These are phyloP conservation scores for Helicostylum pulchrum DNA, from an alignment of 192 early-diverging fungal species.

Conservation along the genomic window DNA sequence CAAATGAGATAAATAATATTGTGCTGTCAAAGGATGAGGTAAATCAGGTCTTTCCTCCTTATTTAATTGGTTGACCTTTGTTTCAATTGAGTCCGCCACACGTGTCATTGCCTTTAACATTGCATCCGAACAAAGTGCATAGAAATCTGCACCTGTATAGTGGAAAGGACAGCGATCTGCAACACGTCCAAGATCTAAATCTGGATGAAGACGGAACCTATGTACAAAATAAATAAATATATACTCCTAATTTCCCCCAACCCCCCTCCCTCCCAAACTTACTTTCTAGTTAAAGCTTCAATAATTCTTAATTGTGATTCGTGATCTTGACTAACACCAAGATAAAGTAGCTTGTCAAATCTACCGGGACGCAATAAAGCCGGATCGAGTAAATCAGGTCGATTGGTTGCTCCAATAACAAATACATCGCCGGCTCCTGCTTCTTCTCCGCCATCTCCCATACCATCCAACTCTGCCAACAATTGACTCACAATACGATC, in stretches of 20 bases:
- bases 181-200: conserved; percentile 68
- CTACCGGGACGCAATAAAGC: conserved; percentile 92
- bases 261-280: conserved; percentile 16
- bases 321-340: conserved; percentile 91
- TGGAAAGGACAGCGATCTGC: conserved; percentile 87
- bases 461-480: conserved; percentile 94
- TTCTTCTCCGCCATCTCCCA: conserved; percentile 54
- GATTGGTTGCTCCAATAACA: conserved; percentile 98
- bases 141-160: conserved; percentile 98
- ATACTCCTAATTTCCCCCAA: no score
- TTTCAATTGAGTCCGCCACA: conserved; percentile 70
- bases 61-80: conserved; percentile 46
- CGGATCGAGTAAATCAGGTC: conserved; percentile 94
- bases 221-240: neutral
- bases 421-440: conserved; percentile 74
- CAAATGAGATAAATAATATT: conserved; percentile 88
- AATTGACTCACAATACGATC: conserved; percentile 97
- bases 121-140: conserved; percentile 96
- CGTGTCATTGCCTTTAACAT: conserved; percentile 95
- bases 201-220: conserved; percentile 82
- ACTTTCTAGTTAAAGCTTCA: conserved; percentile 91
- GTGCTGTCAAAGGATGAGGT: conserved; percentile 73
- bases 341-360: conserved; percentile 96
- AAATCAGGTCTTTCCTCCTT: conserved; percentile 35
- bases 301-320: conserved; percentile 86